Evolutionary conservation across 257 asterid genomes (phyloP), one percentile per base, ranked within the genome.

Genomic region (Avicennia marina): DNA sequence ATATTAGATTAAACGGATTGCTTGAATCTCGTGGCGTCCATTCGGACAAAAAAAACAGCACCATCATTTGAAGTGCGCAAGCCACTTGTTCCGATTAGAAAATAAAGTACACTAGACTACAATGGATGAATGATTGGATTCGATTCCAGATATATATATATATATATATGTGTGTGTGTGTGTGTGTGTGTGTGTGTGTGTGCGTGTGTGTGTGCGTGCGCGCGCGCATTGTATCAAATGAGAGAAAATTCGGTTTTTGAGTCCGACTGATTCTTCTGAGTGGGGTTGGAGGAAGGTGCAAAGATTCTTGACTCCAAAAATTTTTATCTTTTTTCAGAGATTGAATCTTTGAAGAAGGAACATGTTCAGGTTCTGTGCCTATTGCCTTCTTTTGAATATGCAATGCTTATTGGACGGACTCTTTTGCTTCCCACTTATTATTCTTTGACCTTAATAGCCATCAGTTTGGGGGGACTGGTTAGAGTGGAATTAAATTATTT

Each of bases 371-470:
- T 72, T 69, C 72, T 24, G 64, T 56, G 63, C 51, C 70, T 68
- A 55, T 34, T 46, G 70, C 42, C 63, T 56, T 68, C 73, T 50
- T 55, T 43, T 62, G 70, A 63, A 13, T 59, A 46, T 38, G 26
- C 58, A 68, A 39, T 46, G 56, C 15, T 44, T 43, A 55, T 39
- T 38, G 33, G 58, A 39, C 51, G 41, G 68, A 51, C 12, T 51
- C 26, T 50, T 36, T 61, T n/a, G 24, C 39, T 66, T 55, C 24
- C 64, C 80, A 64, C 60, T 70, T 42, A 34, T 60, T 56, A n/a
- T n/a, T n/a, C 71, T 72, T 74, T 67, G 67, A 64, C 82, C 42
- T 53, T 53, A 77, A 72, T 61, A 75, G 72, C 48, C 50, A 42
- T 44, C 15, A 29, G 38, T 16, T 36, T 22, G 15, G 1, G 13